Conservation (phyloP, 495 filamentous ascomycete species). For the Penicillium ochrochloron region DNA sequence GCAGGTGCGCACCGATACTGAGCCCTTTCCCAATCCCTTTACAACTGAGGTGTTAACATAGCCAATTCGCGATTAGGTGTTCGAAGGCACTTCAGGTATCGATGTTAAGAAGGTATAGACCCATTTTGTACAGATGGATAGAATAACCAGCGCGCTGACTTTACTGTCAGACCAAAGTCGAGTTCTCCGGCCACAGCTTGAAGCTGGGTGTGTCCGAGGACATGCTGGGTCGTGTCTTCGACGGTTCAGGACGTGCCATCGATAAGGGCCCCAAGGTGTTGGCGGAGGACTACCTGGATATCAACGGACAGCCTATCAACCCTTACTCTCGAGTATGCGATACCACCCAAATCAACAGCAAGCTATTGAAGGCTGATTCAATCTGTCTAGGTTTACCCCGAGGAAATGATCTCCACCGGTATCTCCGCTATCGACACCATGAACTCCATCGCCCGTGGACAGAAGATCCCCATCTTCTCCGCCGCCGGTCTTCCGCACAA, state of each 20-base stretch:
- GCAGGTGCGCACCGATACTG: slow-evolving; percentile 59
- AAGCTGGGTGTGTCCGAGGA: slow-evolving; percentile 99
- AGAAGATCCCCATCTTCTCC: slow-evolving; percentile 99
- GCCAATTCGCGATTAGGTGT: slow-evolving; percentile 66
- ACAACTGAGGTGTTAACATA: slow-evolving; percentile 29
- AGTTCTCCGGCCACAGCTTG: slow-evolving; percentile 94
- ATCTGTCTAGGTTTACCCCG: slow-evolving; percentile 79
- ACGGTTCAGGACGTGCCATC: slow-evolving; percentile 95
- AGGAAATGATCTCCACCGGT: slow-evolving; percentile 99
- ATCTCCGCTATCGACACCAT: slow-evolving; percentile 99
- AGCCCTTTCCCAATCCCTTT: slow-evolving; percentile 11
- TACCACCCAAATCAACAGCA: not conserved
- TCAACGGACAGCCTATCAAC: slow-evolving; percentile 99
- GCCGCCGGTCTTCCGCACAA: slow-evolving; percentile 98
- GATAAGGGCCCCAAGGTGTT: slow-evolving; percentile 99
- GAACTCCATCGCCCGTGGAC: slow-evolving; percentile 99
- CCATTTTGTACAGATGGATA: not conserved
- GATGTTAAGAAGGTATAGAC: slow-evolving; percentile 91
- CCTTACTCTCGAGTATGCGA: slow-evolving; percentile 86
- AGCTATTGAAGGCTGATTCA: slow-evolving; percentile 24
- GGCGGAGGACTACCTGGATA: slow-evolving; percentile 97
- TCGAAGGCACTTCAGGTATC: slow-evolving; percentile 95
- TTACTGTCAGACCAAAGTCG: slow-evolving; percentile 77
- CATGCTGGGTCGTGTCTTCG: slow-evolving; percentile 98
- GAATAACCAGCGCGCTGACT: slow-evolving; percentile 29